Percentiles rank a stretch among this genome's conserved stretches.
These are phyloP conservation scores for Xylariaceae sp. DNA, from an alignment of 2,329 filamentous ascomycete genomes.

Conservation along the genomic window DNA sequence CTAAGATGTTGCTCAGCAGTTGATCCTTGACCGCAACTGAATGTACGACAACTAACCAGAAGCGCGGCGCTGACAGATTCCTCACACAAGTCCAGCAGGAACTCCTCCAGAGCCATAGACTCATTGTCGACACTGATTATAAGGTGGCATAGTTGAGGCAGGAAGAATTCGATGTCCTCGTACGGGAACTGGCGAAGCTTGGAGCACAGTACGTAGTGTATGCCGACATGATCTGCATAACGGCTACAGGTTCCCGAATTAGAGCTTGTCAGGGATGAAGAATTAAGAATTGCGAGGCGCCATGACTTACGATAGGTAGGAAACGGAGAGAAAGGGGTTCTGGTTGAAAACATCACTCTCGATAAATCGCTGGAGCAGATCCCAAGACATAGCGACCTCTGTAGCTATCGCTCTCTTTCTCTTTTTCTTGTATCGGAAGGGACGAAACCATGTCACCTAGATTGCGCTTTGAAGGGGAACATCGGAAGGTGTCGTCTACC, in stretches of 20 bases:
- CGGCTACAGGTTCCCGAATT: slow-evolving; percentile 67
- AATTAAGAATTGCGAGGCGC: slow-evolving; percentile 10
- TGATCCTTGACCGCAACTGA: slow-evolving; percentile 24
- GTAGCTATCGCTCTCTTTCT: slow-evolving; percentile 20
- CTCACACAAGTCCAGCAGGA: slow-evolving; percentile 83
- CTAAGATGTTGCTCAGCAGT: slow-evolving; percentile 52
- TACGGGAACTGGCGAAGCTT: slow-evolving; percentile 90
- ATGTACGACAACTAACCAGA: slow-evolving; percentile 63
- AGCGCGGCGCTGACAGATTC: slow-evolving; percentile 86
- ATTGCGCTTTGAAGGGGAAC: slow-evolving; percentile 37
- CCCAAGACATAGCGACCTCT: slow-evolving; percentile 73
- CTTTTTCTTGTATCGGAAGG: slow-evolving; percentile 34
- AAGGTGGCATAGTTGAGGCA: slow-evolving; percentile 86
- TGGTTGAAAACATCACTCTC: slow-evolving; percentile 94
- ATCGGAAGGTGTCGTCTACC: slow-evolving; percentile 36
- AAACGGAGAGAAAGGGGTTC: slow-evolving; percentile 86
- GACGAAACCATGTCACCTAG: slow-evolving; percentile 43
- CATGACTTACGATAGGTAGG: slow-evolving; percentile 78
- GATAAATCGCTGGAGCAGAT: slow-evolving; percentile 88
- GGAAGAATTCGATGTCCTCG: slow-evolving; percentile 92
- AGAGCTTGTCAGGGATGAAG: slow-evolving; percentile 17
- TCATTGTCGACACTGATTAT: slow-evolving; percentile 89
- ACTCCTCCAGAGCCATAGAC: slow-evolving; percentile 90
- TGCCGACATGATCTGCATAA: slow-evolving; percentile 88
- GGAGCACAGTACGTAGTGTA: slow-evolving; percentile 87